Percentiles rank a stretch among this genome's conserved stretches.
Evolutionary conservation across 148 eudicot genomes (phyloP).

Genomic region (Amaranthus cruentus): DNA sequence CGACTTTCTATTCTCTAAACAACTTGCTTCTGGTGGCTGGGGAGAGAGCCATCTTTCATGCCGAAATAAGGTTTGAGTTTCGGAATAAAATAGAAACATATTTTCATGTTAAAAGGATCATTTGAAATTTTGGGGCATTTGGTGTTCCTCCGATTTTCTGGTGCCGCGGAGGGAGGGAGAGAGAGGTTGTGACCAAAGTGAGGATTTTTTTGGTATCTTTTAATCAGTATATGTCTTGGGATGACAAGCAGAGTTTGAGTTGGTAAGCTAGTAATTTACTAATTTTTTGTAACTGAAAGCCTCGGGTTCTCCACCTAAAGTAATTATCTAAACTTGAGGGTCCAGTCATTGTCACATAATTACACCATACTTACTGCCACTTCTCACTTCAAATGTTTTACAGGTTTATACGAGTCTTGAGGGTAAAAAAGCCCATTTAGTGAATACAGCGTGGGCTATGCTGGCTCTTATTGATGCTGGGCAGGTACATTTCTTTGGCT

Average conservation of each 20-base stretch:
- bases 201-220: too few relatives aligned
- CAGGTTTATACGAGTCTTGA: constrained; percentile 59
- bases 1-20: constrained; percentile 73
- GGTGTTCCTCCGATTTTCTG: too few relatives aligned
- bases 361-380: constrained; percentile 1
- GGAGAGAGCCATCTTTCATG: constrained; percentile 95
- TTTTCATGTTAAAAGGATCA: too few relatives aligned
- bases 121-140: too few relatives aligned
- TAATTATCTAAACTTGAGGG: too few relatives aligned
- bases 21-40: constrained; percentile 85
- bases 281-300: too few relatives aligned
- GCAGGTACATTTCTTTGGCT: constrained; percentile 30
- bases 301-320: too few relatives aligned
- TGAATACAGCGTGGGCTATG: constrained; percentile 71
- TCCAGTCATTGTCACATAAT: background rate
- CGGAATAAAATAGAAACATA: background rate
- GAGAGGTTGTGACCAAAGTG: too few relatives aligned
- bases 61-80: constrained; percentile 59
- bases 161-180: too few relatives aligned
- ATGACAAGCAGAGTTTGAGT: too few relatives aligned
- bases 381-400: background rate
- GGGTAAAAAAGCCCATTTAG: constrained; percentile 50
- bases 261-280: too few relatives aligned
- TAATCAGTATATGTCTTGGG: too few relatives aligned
- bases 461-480: constrained; percentile 55